phyloP scores from a whole-genome alignment of 106 monocot species.

The Amphibolis antarctica region DNA sequence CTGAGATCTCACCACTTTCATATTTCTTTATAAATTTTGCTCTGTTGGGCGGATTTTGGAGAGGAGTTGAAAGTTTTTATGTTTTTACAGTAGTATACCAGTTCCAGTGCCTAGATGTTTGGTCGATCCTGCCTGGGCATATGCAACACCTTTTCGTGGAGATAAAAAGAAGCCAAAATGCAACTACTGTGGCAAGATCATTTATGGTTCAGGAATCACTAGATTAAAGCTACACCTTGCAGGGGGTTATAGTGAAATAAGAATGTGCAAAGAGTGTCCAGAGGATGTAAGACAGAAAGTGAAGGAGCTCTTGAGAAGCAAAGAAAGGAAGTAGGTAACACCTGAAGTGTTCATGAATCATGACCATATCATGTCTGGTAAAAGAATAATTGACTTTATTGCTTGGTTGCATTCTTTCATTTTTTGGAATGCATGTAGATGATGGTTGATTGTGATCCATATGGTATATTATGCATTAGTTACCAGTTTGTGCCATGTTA shows the following conservation, averaged over 20 bases:
- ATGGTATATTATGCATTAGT: too few species aligned
- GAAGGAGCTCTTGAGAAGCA: background rate
- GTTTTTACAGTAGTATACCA: background rate
- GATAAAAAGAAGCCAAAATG: background rate
- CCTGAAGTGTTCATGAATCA: too few species aligned
- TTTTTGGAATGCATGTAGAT: too few species aligned
- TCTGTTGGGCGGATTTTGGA: too few species aligned
- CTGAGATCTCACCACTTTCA: too few species aligned
- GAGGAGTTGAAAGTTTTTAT: too few species aligned
- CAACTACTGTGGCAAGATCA: background rate
- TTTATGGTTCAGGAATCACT: background rate
- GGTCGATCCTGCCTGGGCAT: background rate
- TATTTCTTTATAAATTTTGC: too few species aligned
- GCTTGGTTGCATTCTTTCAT: too few species aligned
- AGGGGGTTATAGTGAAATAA: background rate
- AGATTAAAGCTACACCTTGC: constrained; percentile 3
- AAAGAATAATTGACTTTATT: too few species aligned
- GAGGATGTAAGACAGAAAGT: background rate
- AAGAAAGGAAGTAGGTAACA: background rate
- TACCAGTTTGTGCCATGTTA: too few species aligned
- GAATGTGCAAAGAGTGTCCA: background rate
- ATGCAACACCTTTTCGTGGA: background rate
- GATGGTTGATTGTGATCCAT: too few species aligned
- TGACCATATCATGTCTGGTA: too few species aligned
- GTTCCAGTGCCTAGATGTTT: background rate